These are phyloP conservation scores for Talaromyces liani DNA, from an alignment of 495 filamentous ascomycete species.

Conservation along the genomic window DNA sequence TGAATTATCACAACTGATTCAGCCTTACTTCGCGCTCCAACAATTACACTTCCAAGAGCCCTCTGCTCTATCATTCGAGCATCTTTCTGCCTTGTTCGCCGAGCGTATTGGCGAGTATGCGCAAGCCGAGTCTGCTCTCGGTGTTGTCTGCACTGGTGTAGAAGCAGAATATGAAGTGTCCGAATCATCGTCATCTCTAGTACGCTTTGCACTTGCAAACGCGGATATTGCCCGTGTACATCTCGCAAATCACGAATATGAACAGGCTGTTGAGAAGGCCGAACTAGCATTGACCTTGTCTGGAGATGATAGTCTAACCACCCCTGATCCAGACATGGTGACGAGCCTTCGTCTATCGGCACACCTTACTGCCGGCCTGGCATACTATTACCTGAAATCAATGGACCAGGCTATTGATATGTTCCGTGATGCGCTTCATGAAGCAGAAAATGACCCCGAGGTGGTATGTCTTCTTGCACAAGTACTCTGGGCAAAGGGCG, in stretches of 20 bases:
- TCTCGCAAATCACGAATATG: slow-evolving; percentile 58
- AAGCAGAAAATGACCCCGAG: slow-evolving; percentile 71
- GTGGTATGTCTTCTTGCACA: slow-evolving; percentile 83
- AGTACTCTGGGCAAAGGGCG: slow-evolving; percentile 86
- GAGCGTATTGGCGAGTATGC: slow-evolving; percentile 66
- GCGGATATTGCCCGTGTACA: slow-evolving; percentile 75
- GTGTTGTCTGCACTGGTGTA: slow-evolving; percentile 54
- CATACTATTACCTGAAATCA: slow-evolving; percentile 59
- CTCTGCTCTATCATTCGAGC: slow-evolving; percentile 58
- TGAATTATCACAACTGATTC: slow-evolving; percentile 55
- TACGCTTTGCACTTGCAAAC: slow-evolving; percentile 74
- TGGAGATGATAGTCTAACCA: slow-evolving; percentile 44
- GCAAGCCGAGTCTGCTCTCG: slow-evolving; percentile 58
- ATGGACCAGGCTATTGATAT: slow-evolving; percentile 62
- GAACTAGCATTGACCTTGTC: slow-evolving; percentile 66
- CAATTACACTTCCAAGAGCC: slow-evolving; percentile 67
- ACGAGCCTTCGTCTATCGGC: slow-evolving; percentile 68
- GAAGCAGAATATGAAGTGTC: slow-evolving; percentile 79
- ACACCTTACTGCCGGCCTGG: slow-evolving; percentile 78
- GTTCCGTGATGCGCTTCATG: slow-evolving; percentile 75
- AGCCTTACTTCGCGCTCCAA: slow-evolving; percentile 79
- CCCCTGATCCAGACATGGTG: slow-evolving; percentile 49
- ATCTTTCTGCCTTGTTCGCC: slow-evolving; percentile 71
- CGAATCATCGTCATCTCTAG: slow-evolving; percentile 65
- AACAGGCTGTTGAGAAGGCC: slow-evolving; percentile 61